phyloP scores from a whole-genome alignment of 2,329 filamentous ascomycete genomes.

The Pseudovirgaria hyperparasitica region DNA sequence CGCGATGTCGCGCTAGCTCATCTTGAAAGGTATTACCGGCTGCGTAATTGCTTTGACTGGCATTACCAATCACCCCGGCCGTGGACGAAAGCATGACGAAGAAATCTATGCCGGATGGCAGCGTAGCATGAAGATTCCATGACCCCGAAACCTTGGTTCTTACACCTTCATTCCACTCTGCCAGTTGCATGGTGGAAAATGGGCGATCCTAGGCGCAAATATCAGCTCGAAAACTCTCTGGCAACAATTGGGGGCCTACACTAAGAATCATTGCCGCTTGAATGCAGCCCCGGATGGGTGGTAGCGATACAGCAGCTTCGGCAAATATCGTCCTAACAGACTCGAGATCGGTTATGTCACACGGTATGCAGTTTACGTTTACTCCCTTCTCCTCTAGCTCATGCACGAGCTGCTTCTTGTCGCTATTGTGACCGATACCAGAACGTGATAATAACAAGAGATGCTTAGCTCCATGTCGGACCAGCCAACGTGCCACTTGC shows the following conservation, averaged over 20 bases:
- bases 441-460: slow-evolving; percentile 8
- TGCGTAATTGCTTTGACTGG: slow-evolving; percentile 14
- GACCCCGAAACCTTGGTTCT: too few relatives aligned
- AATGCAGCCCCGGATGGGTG: slow-evolving; percentile 7
- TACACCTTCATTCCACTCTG: too few relatives aligned
- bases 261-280: slow-evolving; percentile 9
- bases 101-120: slow-evolving; percentile 8
- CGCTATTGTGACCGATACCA: too few relatives aligned
- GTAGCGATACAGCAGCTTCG: slow-evolving; percentile 3
- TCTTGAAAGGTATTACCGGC: slow-evolving; percentile 13
- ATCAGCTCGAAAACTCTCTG: too few relatives aligned
- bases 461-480: slow-evolving; percentile 7
- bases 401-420: slow-evolving; percentile 5
- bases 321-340: slow-evolving; percentile 5
- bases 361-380: neutral
- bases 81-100: slow-evolving; percentile 13
- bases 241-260: slow-evolving; percentile 6
- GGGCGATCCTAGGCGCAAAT: too few relatives aligned
- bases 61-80: slow-evolving; percentile 10
- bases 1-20: slow-evolving; percentile 11
- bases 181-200: too few relatives aligned
- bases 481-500: slow-evolving; percentile 6
- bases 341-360: neutral
- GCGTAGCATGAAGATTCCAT: neutral
- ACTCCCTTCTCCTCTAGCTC: neutral